Conservation (phyloP, 768 basidiomycete species). For the Guyanaporus albipodus region DNA sequence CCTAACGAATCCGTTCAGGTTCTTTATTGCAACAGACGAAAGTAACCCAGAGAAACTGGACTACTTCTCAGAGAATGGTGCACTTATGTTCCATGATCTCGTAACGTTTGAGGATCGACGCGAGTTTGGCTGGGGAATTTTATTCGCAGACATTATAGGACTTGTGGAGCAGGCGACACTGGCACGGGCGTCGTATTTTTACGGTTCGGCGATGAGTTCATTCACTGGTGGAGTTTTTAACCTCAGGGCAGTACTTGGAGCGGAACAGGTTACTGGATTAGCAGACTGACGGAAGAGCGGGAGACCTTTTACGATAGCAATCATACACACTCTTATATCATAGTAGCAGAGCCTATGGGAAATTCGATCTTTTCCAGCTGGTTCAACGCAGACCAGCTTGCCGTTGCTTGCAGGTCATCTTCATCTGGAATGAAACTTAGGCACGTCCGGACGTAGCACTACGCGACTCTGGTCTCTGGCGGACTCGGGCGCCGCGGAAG, state of each 20-base stretch:
- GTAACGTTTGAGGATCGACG: constrained; percentile 38
- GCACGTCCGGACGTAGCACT: constrained; percentile 19
- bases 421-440: constrained; percentile 3
- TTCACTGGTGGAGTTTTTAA: constrained; percentile 39
- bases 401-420: neutral
- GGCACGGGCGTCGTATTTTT: constrained; percentile 35
- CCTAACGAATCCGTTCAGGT: constrained; percentile 12
- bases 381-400: constrained; percentile 11
- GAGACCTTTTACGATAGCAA: neutral
- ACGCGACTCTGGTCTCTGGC: constrained; percentile 29
- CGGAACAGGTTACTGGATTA: constrained; percentile 29
- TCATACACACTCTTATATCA: constrained; percentile 2
- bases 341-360: neutral
- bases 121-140: constrained; percentile 37
- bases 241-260: constrained; percentile 34
- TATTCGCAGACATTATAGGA: constrained; percentile 39
- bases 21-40: constrained; percentile 38
- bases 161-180: constrained; percentile 39
- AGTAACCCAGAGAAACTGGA: constrained; percentile 28
- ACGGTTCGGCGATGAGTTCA: constrained; percentile 37
- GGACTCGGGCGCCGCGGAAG: constrained; percentile 45
- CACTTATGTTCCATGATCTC: constrained; percentile 36
- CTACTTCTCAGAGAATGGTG: constrained; percentile 32
- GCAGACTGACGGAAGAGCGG: constrained; percentile 30
- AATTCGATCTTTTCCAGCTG: neutral